phyloP scores from a whole-genome alignment of 2,329 filamentous ascomycete genomes.

The Leptosphaerulina australis region DNA sequence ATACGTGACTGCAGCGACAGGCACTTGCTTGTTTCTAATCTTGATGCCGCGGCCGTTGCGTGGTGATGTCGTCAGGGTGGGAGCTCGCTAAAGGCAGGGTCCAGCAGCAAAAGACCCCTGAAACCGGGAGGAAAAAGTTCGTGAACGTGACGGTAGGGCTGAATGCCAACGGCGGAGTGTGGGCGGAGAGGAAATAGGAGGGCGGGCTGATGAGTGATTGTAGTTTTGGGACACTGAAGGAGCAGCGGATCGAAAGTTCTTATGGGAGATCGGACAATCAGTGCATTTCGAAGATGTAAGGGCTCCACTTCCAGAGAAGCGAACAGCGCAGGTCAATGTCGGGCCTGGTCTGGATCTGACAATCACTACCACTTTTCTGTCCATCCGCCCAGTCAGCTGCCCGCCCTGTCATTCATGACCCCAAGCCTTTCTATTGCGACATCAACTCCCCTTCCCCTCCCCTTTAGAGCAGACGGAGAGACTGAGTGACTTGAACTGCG shows the following conservation, averaged over 20 bases:
- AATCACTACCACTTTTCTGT: conserved; percentile 6
- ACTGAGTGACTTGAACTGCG: conserved; percentile 5
- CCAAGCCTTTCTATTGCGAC: conserved; percentile 15
- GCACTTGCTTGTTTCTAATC: conserved; percentile 5
- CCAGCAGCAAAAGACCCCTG: conserved; percentile 2
- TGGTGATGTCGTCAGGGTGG: conserved; percentile 1
- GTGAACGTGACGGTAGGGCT: conserved; percentile 13
- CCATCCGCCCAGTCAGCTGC: conserved; percentile 9
- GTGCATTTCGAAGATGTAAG: not conserved
- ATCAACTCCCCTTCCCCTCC: too few relatives aligned
- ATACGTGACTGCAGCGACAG: conserved; percentile 5
- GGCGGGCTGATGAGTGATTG: conserved; percentile 7
- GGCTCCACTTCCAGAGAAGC: conserved; percentile 7
- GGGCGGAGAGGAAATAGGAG: conserved; percentile 12
- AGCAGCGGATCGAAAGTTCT: conserved; percentile 16
- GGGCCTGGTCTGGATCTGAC: conserved; percentile 8
- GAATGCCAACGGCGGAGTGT: conserved; percentile 13
- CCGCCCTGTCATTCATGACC: conserved; percentile 5
- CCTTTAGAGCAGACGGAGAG: conserved; percentile 1
- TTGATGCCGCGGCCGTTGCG: conserved; percentile 10
- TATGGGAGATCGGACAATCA: conserved; percentile 15
- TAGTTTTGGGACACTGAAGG: not conserved
- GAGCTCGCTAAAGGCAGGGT: conserved; percentile 17
- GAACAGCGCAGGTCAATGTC: not conserved
- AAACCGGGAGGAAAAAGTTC: conserved; percentile 1